These are phyloP conservation scores for Candida boleticola DNA, from an alignment of 805 yeast genomes.

Conservation along the genomic window DNA sequence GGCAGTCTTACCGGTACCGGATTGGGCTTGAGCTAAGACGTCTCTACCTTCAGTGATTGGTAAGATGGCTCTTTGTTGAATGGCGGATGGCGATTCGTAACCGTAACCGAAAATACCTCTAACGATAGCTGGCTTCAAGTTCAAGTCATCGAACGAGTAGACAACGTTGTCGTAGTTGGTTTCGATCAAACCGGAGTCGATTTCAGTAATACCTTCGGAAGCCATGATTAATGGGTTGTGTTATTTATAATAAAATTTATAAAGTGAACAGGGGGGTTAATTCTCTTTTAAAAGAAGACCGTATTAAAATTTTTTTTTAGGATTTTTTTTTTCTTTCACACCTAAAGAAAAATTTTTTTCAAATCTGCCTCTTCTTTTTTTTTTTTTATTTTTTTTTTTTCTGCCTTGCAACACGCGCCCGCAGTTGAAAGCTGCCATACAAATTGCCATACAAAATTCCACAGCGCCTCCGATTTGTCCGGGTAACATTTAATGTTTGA, in stretches of 20 bases:
- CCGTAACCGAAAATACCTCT: conserved; percentile 83
- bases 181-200: conserved; percentile 81
- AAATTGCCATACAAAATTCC: no score
- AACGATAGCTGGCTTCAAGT: conserved; percentile 68
- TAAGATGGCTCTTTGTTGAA: conserved; percentile 76
- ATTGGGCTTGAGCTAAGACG: conserved; percentile 79
- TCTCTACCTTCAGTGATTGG: conserved; percentile 77
- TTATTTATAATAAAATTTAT: not conserved
- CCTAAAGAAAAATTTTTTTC: conserved; percentile 2
- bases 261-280: conserved; percentile 1
- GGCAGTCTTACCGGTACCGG: conserved; percentile 92
- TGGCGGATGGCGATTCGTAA: conserved; percentile 78
- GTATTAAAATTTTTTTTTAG: not conserved
- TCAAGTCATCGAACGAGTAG: conserved; percentile 68
- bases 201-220: conserved; percentile 72
- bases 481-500: no score
- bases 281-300: not conserved
- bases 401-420: no score
- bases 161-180: conserved; percentile 93
- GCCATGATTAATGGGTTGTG: conserved; percentile 31
- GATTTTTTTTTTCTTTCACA: not conserved
- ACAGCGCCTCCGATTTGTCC: no score
- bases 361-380: not conserved
- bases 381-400: conserved; percentile 2
- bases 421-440: no score